Conservation (phyloP, 1,139 yeast species). For the Pichia sp. region DNA sequence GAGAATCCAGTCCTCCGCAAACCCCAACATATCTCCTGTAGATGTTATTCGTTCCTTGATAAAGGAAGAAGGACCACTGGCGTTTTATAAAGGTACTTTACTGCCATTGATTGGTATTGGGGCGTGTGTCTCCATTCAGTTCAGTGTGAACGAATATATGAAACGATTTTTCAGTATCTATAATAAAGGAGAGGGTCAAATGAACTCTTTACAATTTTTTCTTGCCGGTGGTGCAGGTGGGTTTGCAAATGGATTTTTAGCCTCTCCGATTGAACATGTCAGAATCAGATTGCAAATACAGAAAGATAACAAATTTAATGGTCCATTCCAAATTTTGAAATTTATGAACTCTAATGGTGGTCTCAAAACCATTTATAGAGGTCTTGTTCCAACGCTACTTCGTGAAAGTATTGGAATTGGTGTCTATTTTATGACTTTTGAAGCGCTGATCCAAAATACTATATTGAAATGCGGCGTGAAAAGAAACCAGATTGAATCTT, state of each 20-base stretch:
- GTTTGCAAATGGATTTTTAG: slow-evolving; percentile 76
- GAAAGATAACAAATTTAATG: slow-evolving; percentile 44
- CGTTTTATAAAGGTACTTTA: slow-evolving; percentile 45
- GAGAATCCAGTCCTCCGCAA: slow-evolving; percentile 74
- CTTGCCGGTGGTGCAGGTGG: slow-evolving; percentile 85
- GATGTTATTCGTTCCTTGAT: slow-evolving; percentile 69
- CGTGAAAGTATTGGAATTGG: slow-evolving; percentile 90
- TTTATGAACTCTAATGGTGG: slow-evolving; percentile 50
- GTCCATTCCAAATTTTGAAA: slow-evolving; percentile 73
- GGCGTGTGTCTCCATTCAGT: slow-evolving; percentile 73
- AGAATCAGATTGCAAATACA: slow-evolving; percentile 89
- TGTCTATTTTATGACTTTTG: slow-evolving; percentile 80
- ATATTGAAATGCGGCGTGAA: slow-evolving; percentile 34
- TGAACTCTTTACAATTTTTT: slow-evolving; percentile 50
- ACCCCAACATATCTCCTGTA: slow-evolving; percentile 54
- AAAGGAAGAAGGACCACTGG: slow-evolving; percentile 63
- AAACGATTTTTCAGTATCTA: slow-evolving; percentile 56
- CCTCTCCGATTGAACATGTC: slow-evolving; percentile 88
- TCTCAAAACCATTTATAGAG: slow-evolving; percentile 53
- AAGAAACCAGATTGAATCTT: slow-evolving; percentile 71
- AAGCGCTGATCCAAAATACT: slow-evolving; percentile 69
- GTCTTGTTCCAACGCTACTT: slow-evolving; percentile 67
- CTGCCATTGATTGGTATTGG: slow-evolving; percentile 88
- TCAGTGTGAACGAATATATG: slow-evolving; percentile 90
- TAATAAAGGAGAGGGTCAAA: slow-evolving; percentile 19